These are phyloP conservation scores for Chenopodium formosanum DNA, from an alignment of 148 eudicot genomes.

Conservation along the genomic window DNA sequence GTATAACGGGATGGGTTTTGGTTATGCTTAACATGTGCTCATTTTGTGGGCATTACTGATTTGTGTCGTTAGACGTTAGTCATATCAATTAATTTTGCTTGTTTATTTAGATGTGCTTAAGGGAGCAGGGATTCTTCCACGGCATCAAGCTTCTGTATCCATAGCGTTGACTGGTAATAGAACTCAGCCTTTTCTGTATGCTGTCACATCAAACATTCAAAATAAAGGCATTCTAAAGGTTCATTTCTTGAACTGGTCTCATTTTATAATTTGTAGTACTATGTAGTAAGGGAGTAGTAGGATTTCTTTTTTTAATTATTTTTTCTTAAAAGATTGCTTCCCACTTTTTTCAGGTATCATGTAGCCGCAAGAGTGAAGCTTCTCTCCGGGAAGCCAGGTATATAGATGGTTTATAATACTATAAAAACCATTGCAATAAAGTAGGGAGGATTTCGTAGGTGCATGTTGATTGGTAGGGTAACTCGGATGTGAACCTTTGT, in stretches of 20 bases:
- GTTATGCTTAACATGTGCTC: neutral
- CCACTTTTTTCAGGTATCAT: constrained; percentile 47
- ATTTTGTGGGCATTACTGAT: neutral
- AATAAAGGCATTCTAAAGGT: constrained; percentile 44
- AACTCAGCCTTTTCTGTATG: constrained; percentile 24
- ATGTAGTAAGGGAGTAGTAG: neutral
- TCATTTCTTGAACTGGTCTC: constrained; percentile 14
- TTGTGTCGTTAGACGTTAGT: neutral
- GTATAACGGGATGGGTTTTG: neutral
- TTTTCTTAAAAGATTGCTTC: constrained; percentile 4
- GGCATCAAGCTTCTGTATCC: constrained; percentile 33
- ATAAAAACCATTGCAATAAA: neutral
- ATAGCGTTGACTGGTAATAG: constrained; percentile 26
- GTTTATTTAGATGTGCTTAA: constrained; percentile 26
- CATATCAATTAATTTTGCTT: neutral
- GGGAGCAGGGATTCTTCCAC: constrained; percentile 27
- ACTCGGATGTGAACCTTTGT: neutral
- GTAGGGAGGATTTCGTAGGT: neutral
- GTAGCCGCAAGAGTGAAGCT: constrained; percentile 51
- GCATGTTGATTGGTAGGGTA: neutral
- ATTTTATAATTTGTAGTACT: neutral
- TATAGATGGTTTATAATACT: neutral
- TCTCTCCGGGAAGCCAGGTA: constrained; percentile 65
- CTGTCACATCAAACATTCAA: constrained; percentile 24
- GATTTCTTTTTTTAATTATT: neutral